phyloP scores from a whole-genome alignment of 495 filamentous ascomycete genomes.

The Penicillium coprophilum region DNA sequence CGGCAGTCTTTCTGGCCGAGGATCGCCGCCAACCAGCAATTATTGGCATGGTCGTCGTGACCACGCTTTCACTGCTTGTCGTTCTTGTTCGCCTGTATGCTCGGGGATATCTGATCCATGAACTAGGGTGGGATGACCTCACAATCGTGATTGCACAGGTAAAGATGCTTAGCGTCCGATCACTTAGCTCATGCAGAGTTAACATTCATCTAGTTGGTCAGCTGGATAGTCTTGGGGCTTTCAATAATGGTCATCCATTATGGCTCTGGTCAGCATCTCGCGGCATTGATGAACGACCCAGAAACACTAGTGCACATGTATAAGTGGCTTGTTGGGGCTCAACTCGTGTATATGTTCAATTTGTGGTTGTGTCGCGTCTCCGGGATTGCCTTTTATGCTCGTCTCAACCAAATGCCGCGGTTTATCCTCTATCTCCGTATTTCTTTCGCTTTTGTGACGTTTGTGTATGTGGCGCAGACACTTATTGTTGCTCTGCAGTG shows the following conservation, averaged over 20 bases:
- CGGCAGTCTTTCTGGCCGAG: slow-evolving; percentile 4
- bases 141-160: slow-evolving; percentile 11
- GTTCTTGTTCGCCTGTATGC: slow-evolving; percentile 13
- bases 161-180: neutral
- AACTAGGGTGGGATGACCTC: slow-evolving; percentile 13
- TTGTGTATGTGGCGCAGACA: slow-evolving; percentile 19
- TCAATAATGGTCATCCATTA: slow-evolving; percentile 6
- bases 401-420: slow-evolving; percentile 24
- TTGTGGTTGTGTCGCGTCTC: slow-evolving; percentile 26
- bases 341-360: slow-evolving; percentile 23
- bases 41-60: slow-evolving; percentile 11
- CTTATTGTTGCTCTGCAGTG: slow-evolving; percentile 22
- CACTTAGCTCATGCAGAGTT: neutral
- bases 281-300: slow-evolving; percentile 1
- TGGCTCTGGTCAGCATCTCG: slow-evolving; percentile 9
- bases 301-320: slow-evolving; percentile 15
- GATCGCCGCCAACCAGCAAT: slow-evolving; percentile 13
- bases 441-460: slow-evolving; percentile 15
- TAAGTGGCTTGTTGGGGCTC: slow-evolving; percentile 18
- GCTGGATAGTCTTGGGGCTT: slow-evolving; percentile 14
- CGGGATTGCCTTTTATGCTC: slow-evolving; percentile 23
- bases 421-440: slow-evolving; percentile 18
- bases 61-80: slow-evolving; percentile 4
- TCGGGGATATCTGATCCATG: slow-evolving; percentile 7
- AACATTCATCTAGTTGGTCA: slow-evolving; percentile 4